phyloP scores from a whole-genome alignment of 2,329 filamentous ascomycete species.

The Geosmithia flava region DNA sequence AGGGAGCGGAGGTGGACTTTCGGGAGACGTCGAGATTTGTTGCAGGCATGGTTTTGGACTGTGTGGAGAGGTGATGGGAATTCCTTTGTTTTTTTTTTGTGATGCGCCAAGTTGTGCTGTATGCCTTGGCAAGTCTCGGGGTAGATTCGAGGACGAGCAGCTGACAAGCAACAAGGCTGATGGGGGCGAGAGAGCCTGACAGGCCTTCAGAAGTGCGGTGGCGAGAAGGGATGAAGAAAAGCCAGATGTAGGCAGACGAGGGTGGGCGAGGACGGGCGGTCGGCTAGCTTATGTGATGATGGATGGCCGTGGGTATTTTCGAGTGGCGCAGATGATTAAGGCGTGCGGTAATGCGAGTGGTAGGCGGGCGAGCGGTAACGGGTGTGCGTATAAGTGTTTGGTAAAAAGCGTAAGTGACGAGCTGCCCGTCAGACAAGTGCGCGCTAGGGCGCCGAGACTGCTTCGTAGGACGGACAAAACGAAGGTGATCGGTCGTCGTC shows the following conservation, averaged over 20 bases:
- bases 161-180: no score
- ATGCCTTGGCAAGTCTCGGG: no score
- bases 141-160: no score
- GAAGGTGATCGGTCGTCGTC: neutral
- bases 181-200: neutral
- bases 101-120: neutral
- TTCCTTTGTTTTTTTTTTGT: neutral
- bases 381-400: neutral
- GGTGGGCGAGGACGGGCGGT: neutral
- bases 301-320: neutral
- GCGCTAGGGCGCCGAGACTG: neutral
- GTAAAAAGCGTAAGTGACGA: neutral
- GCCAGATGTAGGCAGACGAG: neutral
- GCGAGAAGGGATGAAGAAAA: neutral
- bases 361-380: neutral
- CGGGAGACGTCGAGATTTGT: conserved; percentile 11
- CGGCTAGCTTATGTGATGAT: neutral
- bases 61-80: neutral
- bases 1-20: conserved; percentile 27
- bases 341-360: neutral
- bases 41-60: conserved; percentile 18
- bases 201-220: no score
- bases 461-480: neutral
- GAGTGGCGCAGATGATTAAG: neutral
- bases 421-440: neutral